Evolutionary conservation across 1,139 yeast genomes (phyloP).

Genomic region (Taphrina pruni): DNA sequence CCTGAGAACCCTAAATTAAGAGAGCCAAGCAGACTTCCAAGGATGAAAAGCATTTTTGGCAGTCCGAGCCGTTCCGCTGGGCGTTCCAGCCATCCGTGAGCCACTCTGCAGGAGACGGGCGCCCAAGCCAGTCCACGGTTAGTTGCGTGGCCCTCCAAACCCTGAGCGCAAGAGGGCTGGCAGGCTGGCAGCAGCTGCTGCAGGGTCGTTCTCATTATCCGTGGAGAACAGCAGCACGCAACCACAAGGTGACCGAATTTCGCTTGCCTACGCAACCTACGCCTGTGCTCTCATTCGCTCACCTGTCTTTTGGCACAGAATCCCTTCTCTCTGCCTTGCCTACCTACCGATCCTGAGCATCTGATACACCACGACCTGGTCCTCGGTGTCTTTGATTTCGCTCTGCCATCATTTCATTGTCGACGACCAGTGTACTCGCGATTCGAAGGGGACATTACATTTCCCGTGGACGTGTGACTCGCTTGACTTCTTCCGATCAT

Average conservation of each 20-base stretch:
- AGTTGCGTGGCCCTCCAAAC: background rate
- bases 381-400: background rate
- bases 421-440: no score
- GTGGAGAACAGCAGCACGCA: background rate
- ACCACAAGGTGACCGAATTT: background rate
- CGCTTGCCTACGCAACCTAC: background rate
- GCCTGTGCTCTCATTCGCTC: background rate
- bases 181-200: background rate
- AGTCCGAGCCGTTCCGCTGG: background rate
- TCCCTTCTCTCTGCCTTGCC: background rate
- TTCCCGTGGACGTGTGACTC: background rate
- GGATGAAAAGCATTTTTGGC: background rate
- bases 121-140: background rate
- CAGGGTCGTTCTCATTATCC: background rate
- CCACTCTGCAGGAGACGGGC: background rate
- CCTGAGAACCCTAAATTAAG: no score
- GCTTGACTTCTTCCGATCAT: no score
- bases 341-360: background rate
- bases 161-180: background rate
- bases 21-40: background rate
- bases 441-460: no score
- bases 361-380: slow-evolving; percentile 1
- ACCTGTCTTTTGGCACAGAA: background rate
- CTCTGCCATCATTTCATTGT: no score
- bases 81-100: background rate